A percentile compares a stretch with the other conserved stretches of the same genome.
phyloP scores from a whole-genome alignment of 2,329 filamentous ascomycete genomes.

The Lachnellula cervina region DNA sequence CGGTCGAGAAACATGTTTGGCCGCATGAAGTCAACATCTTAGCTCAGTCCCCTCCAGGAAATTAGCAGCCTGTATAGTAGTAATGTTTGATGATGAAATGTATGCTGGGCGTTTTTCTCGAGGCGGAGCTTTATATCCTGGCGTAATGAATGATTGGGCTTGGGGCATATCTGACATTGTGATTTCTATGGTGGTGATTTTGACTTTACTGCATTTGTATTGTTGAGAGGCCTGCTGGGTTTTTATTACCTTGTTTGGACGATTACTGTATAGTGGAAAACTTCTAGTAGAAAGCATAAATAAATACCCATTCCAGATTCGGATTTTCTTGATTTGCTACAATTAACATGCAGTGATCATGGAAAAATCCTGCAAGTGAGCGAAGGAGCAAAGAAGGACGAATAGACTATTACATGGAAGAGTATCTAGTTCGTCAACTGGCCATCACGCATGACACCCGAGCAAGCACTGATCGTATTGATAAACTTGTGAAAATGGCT shows the following conservation, averaged over 20 bases:
- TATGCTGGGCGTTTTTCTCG: neutral
- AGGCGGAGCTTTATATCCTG: neutral
- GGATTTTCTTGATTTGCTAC: too few relatives aligned
- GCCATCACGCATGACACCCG: too few relatives aligned
- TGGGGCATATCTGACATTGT: too few relatives aligned
- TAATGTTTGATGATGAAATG: neutral
- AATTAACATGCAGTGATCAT: too few relatives aligned
- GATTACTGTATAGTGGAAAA: neutral
- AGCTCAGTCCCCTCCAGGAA: neutral
- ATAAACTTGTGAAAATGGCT: neutral
- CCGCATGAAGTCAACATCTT: conserved; percentile 19
- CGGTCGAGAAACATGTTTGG: conserved; percentile 70
- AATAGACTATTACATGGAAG: too few relatives aligned
- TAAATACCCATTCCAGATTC: neutral
- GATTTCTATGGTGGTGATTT: neutral
- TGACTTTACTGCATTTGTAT: neutral
- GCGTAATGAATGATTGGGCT: neutral
- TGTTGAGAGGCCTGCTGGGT: neutral
- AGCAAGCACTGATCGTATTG: neutral
- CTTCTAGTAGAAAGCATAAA: neutral
- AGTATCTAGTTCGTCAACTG: too few relatives aligned
- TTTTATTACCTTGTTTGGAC: neutral
- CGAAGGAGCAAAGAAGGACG: too few relatives aligned
- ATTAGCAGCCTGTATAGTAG: neutral
- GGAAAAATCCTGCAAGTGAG: too few relatives aligned